Percentiles rank a stretch among this genome's conserved stretches.
Conservation (phyloP, 208 protist species). For the Histomonas meleagridis region DNA sequence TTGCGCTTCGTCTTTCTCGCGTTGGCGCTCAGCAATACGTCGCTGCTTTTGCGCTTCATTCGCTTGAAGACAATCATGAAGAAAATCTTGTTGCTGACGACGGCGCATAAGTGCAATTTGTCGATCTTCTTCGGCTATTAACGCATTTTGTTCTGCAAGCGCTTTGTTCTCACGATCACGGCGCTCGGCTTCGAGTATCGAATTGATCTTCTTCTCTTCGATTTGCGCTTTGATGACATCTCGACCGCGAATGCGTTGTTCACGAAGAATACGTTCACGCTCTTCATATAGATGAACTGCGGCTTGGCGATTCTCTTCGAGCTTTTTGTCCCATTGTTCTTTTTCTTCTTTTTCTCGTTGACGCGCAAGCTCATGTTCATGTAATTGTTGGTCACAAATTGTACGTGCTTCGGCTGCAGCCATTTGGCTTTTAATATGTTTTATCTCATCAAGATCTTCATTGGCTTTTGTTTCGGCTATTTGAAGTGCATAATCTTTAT, state of each 20-base stretch:
- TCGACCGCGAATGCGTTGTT: background rate
- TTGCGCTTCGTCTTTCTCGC: background rate
- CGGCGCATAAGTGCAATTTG: background rate
- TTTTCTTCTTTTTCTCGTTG: background rate
- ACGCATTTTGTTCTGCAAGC: background rate
- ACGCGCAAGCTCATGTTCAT: background rate
- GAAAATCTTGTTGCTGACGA: background rate
- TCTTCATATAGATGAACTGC: background rate
- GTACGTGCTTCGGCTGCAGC: background rate
- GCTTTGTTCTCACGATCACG: background rate
- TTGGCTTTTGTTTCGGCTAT: background rate
- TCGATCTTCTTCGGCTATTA: background rate
- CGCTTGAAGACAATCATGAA: background rate
- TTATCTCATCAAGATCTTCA: conserved; percentile 16
- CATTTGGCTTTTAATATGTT: background rate
- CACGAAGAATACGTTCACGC: background rate
- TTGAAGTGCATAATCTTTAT: background rate
- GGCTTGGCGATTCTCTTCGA: background rate
- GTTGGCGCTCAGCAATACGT: background rate
- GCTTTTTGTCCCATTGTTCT: background rate
- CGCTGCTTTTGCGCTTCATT: background rate
- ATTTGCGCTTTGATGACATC: background rate
- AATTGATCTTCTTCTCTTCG: conserved; percentile 24
- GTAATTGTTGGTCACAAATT: background rate
- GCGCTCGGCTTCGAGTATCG: background rate